Evolutionary conservation across 75 land plant species (phyloP), one percentile per base, ranked within the genome.

Genomic region (Adiantum capillusveneris): DNA sequence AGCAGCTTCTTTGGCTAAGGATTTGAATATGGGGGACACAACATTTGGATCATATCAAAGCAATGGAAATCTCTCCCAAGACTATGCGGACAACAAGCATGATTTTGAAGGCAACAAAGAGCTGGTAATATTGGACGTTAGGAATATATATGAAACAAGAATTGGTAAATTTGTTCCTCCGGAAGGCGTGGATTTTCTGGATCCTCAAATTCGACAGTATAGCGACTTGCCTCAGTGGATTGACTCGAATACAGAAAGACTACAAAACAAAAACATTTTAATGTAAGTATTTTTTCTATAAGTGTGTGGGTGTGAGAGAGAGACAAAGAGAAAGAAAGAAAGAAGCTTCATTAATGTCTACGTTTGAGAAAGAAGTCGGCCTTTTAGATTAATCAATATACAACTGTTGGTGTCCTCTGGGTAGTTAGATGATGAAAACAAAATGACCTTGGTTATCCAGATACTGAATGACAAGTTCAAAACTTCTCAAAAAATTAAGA

Each of bases 151-250:
- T 67, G 98, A 93, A 69, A 93, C 98, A 26, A 73, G 98, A 62
- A 85, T 93, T 31, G 98, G 98, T 54, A 85, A 79, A 73, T 93
- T 93, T 62, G 17, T 65, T 20, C 63, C 72, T n/a, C 85, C 83
- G 53, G 43, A 73, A 29, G 69, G 62, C 22, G 73, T 93, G 30
- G 66, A 80, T 45, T 79, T 85, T 29, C 31, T 85, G 64, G 95
- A 85, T 65, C 95, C 98, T 17, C 75, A 66, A 50, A 79, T 83
- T 42, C 76, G 98, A 46, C 98, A 93, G 65, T 93, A 88, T 65
- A 88, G 98, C 65, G 98, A 93, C 69, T 56, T 93, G 27, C 95
- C 95, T 51, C 65, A 69, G 24, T 93, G 98, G 98, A 83, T 93
- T 44, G 98, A 93, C 74, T 61, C 62, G 21, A 65, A 85, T 63